phyloP scores from a whole-genome alignment of 106 monocot genomes.

The Xerophyta viscosa region DNA sequence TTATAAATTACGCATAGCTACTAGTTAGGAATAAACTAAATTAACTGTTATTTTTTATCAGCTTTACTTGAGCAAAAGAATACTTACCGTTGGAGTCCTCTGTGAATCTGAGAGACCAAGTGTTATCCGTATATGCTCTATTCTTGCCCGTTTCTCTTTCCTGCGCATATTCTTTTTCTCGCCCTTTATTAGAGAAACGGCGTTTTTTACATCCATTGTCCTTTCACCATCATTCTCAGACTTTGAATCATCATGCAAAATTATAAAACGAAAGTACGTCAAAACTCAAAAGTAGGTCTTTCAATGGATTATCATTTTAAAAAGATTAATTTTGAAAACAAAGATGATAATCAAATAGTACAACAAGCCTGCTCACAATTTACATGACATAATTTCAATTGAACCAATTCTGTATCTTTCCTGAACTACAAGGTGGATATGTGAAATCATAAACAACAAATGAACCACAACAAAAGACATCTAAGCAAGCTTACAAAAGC shows the following conservation, averaged over 20 bases:
- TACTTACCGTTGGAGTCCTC: constrained; percentile 79
- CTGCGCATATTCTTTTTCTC: constrained; percentile 80
- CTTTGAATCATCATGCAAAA: constrained; percentile 9
- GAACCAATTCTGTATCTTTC: no score
- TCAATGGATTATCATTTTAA: no score
- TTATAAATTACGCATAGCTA: no score
- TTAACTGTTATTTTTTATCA: neutral
- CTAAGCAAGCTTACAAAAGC: no score
- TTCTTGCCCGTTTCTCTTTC: constrained; percentile 91
- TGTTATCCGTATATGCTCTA: constrained; percentile 87
- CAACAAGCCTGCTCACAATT: no score
- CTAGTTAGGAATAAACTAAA: no score
- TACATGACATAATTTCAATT: no score
- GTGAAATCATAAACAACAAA: no score
- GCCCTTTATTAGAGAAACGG: constrained; percentile 77
- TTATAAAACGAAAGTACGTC: neutral
- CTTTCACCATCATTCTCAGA: constrained; percentile 27
- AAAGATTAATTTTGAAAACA: no score
- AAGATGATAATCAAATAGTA: no score
- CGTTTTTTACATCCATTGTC: constrained; percentile 48
- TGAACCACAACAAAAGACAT: no score
- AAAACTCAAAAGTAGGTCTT: neutral
- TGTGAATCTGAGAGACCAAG: constrained; percentile 97
- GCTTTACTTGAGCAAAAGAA: neutral
- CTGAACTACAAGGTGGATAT: no score